Conservation (phyloP, 306 rosid genomes). For the Ziziphus jujuba region DNA sequence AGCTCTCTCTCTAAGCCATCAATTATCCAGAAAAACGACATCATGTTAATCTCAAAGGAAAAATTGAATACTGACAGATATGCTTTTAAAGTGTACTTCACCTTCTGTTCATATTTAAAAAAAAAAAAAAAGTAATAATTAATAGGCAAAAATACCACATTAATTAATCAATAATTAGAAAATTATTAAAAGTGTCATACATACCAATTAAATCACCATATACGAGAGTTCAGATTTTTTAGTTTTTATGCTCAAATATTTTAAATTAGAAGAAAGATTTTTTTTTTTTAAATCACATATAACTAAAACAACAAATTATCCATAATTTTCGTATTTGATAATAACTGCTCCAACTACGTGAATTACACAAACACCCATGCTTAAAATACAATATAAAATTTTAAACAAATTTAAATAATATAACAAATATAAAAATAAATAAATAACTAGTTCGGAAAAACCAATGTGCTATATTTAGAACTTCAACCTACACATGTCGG, state of each 20-base stretch:
- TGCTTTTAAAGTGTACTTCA: constrained; percentile 23
- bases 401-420: neutral
- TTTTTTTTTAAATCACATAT: constrained; percentile 32
- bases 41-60: constrained; percentile 27
- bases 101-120: neutral
- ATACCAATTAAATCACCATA: too few relatives aligned
- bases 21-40: constrained; percentile 27
- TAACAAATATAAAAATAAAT: neutral
- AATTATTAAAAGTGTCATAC: neutral
- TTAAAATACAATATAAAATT: neutral
- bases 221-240: neutral
- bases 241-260: neutral
- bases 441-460: constrained; percentile 36
- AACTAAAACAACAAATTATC: constrained; percentile 39
- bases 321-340: constrained; percentile 35
- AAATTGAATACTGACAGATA: constrained; percentile 16
- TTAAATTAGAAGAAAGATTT: constrained; percentile 7
- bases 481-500: constrained; percentile 38
- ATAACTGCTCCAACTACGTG: constrained; percentile 14
- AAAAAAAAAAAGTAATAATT: neutral
- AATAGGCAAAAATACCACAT: neutral
- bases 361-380: constrained; percentile 35
- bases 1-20: constrained; percentile 25
- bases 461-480: constrained; percentile 36
- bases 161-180: neutral